phyloP scores from a whole-genome alignment of 169 alveolate species.

The Cryptosporidium viatorum region DNA sequence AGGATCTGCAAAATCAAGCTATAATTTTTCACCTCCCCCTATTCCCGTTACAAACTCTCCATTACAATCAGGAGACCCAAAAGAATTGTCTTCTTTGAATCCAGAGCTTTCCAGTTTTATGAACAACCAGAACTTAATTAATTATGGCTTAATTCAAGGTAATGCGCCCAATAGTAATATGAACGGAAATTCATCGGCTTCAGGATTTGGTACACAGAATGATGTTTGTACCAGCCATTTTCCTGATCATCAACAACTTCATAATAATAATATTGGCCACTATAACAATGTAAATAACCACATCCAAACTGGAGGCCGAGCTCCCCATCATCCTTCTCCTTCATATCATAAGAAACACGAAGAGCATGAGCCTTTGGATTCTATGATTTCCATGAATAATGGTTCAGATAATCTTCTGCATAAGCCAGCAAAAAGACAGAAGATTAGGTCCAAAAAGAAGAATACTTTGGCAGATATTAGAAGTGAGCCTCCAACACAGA shows the following conservation, averaged over 20 bases:
- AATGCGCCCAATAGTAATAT: background rate
- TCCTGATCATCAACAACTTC: background rate
- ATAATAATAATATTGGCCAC: background rate
- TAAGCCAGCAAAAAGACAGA: conserved; percentile 50
- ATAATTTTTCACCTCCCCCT: conserved; percentile 65
- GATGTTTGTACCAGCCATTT: conserved; percentile 3
- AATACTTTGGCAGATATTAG: background rate
- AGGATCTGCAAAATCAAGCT: conserved; percentile 23
- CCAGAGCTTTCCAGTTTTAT: background rate
- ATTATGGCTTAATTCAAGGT: background rate
- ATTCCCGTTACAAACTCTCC: conserved; percentile 59
- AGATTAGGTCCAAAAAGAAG: conserved; percentile 38
- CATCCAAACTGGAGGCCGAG: background rate
- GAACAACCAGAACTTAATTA: background rate
- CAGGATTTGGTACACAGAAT: background rate
- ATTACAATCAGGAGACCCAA: conserved; percentile 2
- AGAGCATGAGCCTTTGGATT: conserved; percentile 28
- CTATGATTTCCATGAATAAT: background rate
- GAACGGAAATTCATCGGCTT: background rate
- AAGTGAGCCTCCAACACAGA: background rate
- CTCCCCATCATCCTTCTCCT: background rate
- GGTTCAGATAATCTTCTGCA: background rate
- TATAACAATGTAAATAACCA: background rate
- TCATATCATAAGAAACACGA: conserved; percentile 12
- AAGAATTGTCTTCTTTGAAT: background rate